phyloP scores from a whole-genome alignment of 805 yeast genomes.

The Candida rishiriensis region DNA sequence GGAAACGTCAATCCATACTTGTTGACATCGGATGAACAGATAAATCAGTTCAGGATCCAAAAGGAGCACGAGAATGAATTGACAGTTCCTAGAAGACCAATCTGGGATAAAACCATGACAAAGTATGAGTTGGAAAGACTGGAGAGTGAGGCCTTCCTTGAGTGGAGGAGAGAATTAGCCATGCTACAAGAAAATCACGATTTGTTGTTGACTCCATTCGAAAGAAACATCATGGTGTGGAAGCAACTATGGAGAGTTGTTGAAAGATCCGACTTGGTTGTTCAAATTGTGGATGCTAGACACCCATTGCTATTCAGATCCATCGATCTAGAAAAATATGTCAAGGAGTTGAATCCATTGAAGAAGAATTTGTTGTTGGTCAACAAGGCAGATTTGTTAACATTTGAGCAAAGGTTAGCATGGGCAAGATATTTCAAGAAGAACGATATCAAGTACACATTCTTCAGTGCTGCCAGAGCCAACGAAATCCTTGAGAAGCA shows the following conservation, averaged over 20 bases:
- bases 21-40: conserved; percentile 63
- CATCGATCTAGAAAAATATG: conserved; percentile 76
- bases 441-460: conserved; percentile 74
- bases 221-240: conserved; percentile 97
- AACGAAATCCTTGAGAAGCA: conserved; percentile 69
- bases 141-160: conserved; percentile 86
- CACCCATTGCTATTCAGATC: conserved; percentile 90
- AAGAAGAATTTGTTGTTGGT: conserved; percentile 81
- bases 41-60: conserved; percentile 55
- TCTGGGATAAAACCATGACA: conserved; percentile 72
- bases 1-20: conserved; percentile 50
- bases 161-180: conserved; percentile 93
- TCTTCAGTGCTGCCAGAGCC: conserved; percentile 88
- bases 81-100: conserved; percentile 90
- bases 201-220: conserved; percentile 89
- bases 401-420: conserved; percentile 65
- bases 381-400: conserved; percentile 88
- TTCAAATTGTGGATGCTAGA: conserved; percentile 97
- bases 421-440: conserved; percentile 85
- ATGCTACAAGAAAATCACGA: conserved; percentile 78
- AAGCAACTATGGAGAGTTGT: conserved; percentile 97
- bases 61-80: conserved; percentile 61
- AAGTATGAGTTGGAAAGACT: conserved; percentile 74
- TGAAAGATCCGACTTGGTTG: conserved; percentile 89
- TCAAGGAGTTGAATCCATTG: conserved; percentile 64